These are phyloP conservation scores for Colletotrichum chlorophyti DNA, from an alignment of 2,329 filamentous ascomycete genomes.

Conservation along the genomic window DNA sequence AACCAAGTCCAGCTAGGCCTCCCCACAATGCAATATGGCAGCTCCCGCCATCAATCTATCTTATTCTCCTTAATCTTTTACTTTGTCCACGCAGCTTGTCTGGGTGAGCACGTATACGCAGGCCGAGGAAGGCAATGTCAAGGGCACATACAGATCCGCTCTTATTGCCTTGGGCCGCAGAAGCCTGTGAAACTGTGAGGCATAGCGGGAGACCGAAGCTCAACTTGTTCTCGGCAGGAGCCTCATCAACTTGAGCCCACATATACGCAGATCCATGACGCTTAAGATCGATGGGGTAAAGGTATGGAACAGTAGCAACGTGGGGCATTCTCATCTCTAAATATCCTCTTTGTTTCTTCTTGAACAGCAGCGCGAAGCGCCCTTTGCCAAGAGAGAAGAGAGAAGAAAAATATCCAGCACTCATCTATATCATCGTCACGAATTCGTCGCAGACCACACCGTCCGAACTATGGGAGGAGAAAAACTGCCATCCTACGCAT, in stretches of 20 bases:
- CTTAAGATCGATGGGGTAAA: neutral
- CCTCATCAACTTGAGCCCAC: neutral
- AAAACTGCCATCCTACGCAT: neutral
- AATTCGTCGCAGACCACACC: conserved; percentile 23
- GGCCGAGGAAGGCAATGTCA: neutral
- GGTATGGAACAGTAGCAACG: neutral
- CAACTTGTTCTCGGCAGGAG: neutral
- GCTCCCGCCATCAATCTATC: conserved; percentile 14
- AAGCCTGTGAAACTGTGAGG: conserved; percentile 4
- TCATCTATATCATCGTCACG: too few relatives aligned
- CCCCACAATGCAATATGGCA: conserved; percentile 12
- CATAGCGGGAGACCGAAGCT: neutral
- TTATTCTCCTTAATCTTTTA: neutral
- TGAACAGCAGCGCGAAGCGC: neutral
- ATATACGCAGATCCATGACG: neutral
- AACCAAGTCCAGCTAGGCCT: neutral
- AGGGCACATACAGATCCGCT: too few relatives aligned
- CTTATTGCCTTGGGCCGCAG: neutral
- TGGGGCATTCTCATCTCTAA: conserved; percentile 10
- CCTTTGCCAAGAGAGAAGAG: neutral
- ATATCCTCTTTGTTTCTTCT: neutral
- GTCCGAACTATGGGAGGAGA: neutral
- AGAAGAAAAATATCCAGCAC: neutral
- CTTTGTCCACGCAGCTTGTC: conserved; percentile 9
- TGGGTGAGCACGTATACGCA: neutral